Evolutionary conservation across 345 rosid species (phyloP).

Genomic region (Dipteronia sinensis): DNA sequence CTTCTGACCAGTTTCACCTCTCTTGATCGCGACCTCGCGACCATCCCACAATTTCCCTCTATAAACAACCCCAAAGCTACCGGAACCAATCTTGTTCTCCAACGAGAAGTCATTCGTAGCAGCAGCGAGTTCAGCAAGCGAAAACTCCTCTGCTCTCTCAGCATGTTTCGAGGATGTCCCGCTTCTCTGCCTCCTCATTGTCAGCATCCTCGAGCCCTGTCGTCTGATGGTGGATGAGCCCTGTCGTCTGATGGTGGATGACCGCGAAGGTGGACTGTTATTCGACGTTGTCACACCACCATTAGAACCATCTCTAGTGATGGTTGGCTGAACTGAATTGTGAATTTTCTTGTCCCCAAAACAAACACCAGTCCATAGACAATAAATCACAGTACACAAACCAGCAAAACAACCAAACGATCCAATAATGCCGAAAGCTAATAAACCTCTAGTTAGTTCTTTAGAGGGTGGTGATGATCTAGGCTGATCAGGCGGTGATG

Average conservation of each 20-base stretch:
- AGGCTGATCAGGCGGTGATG: conserved; percentile 15
- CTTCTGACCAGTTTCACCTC: conserved; percentile 71
- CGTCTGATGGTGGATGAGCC: conserved; percentile 70
- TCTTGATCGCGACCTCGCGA: conserved; percentile 85
- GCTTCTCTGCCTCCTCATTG: conserved; percentile 88
- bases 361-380: conserved; percentile 78
- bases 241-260: conserved; percentile 75
- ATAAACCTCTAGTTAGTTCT: conserved; percentile 52
- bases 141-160: conserved; percentile 80
- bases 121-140: conserved; percentile 62
- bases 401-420: conserved; percentile 67
- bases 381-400: conserved; percentile 59
- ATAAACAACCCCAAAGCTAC: conserved; percentile 91
- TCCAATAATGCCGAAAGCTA: conserved; percentile 77
- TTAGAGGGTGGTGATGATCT: conserved; percentile 36
- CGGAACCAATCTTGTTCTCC: conserved; percentile 84
- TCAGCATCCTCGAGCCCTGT: conserved; percentile 62
- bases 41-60: conserved; percentile 70
- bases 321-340: conserved; percentile 92
- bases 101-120: conserved; percentile 75
- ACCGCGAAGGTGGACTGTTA: conserved; percentile 57
- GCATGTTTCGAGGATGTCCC: conserved; percentile 87
- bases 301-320: conserved; percentile 62
- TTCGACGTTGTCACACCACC: conserved; percentile 45
- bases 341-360: conserved; percentile 83